Evolutionary conservation across 2,329 filamentous ascomycete species (phyloP), one percentile per base, ranked within the genome.

Genomic region (Myriosclerotinia scirpicola): DNA sequence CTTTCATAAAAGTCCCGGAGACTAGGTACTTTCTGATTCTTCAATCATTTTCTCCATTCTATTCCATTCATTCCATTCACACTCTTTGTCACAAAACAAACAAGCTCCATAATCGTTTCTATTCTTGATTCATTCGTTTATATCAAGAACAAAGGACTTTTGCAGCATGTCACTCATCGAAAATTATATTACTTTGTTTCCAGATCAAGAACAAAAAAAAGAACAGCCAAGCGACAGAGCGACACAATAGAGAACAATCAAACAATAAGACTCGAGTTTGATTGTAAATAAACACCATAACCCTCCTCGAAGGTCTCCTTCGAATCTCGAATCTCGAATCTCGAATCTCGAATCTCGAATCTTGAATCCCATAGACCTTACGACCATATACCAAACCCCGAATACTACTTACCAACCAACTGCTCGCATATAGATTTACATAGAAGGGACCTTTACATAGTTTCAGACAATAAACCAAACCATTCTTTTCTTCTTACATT

Each of bases 101-200:
- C 44, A 46, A 26, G 5, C 20, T 2, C 8, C 38, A 36, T 34
- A 53, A 40, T 42, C 15, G 22, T 55, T 55, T 60, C 64, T 59
- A 60, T 65, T 65, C 34, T 60, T 54, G 64, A 65, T 44, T 65
- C 63, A 60, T 30, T 65, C 44, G 12, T 65, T 53, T 44, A 54
- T 34, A 40, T 50, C 44, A 12, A 26, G 36, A 44, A 65, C 34
- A 65, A 30, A 60, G 17, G 15, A 22, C 38, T 53, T 42, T 38
- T 12, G 34, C 46, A 60, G 36, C 36, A 65, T 65, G 64, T 53
- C 22, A 54, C 26, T 60, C 34, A 22, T 60, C 22, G 20, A 54
- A 58, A 44, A 34, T 15, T 30, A 26, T 34, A 26, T 60, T 15
- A 26, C 64, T 44, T 65, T 65, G 54, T 65, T 53, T 17, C 11